A percentile compares a stretch with the other conserved stretches of the same genome.
phyloP scores from a whole-genome alignment of 2,329 filamentous ascomycete species.

The Beauveria brongniartii region DNA sequence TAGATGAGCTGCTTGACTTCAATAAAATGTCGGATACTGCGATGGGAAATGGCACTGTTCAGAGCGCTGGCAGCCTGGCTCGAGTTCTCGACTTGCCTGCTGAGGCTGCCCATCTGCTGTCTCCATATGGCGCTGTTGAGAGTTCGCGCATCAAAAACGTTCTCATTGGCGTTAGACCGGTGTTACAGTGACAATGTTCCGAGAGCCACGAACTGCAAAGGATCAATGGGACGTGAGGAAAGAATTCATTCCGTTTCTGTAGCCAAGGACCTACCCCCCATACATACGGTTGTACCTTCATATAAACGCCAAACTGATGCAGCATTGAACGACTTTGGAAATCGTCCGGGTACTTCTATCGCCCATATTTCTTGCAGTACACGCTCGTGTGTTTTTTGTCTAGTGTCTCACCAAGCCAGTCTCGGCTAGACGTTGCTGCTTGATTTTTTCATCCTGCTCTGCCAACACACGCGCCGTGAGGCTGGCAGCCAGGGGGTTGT shows the following conservation, averaged over 20 bases:
- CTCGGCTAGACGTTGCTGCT: constrained; percentile 58
- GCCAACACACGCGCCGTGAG: constrained; percentile 79
- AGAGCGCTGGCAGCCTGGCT: not conserved
- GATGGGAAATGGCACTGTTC: not conserved
- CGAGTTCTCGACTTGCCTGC: constrained; percentile 2
- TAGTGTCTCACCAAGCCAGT: constrained; percentile 14
- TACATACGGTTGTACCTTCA: not conserved
- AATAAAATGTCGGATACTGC: not conserved
- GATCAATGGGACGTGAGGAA: constrained; percentile 22
- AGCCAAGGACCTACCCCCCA: not conserved
- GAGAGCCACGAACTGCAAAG: constrained; percentile 17
- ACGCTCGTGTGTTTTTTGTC: not conserved
- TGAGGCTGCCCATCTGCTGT: constrained; percentile 12
- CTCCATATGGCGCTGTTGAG: constrained; percentile 23
- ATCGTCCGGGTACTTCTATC: not conserved
- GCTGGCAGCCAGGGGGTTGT: constrained; percentile 77
- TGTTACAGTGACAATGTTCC: constrained; percentile 23
- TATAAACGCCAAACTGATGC: not conserved
- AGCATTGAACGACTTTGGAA: not conserved
- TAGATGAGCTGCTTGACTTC: not conserved
- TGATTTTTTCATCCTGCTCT: constrained; percentile 78
- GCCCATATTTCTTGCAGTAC: not conserved
- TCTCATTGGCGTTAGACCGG: constrained; percentile 20
- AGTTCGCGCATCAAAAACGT: constrained; percentile 22
- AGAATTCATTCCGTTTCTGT: constrained; percentile 18